Evolutionary conservation across 768 basidiomycete genomes (phyloP).

Genomic region (Neoboletus magnificus): DNA sequence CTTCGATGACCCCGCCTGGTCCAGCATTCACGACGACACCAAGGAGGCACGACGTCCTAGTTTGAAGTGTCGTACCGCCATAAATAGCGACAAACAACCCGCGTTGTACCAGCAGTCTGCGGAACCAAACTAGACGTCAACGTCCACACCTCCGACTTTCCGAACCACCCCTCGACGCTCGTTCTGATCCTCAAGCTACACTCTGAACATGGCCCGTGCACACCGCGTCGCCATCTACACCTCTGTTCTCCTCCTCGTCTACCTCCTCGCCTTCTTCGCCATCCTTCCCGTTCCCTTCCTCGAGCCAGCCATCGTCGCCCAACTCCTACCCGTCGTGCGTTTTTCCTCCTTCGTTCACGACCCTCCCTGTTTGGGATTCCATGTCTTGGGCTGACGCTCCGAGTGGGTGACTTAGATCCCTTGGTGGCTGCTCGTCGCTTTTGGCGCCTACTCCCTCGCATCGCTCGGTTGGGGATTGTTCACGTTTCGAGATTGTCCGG

Average conservation of each 20-base stretch:
- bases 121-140: too few relatives aligned
- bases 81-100: neutral
- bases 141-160: neutral
- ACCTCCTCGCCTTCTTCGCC: constrained; percentile 29
- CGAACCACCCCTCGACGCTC: neutral
- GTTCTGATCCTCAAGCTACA: neutral
- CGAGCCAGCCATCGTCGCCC: neutral
- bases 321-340: constrained; percentile 18
- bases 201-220: constrained; percentile 58
- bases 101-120: too few relatives aligned
- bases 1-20: too few relatives aligned
- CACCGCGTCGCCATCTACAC: constrained; percentile 48
- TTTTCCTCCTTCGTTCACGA: neutral
- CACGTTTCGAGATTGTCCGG: constrained; percentile 74
- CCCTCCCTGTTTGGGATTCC: neutral
- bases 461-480: constrained; percentile 74
- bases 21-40: too few relatives aligned
- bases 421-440: constrained; percentile 79
- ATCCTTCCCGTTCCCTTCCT: constrained; percentile 17
- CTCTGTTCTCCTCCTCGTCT: constrained; percentile 43
- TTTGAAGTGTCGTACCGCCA: too few relatives aligned
- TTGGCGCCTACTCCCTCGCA: constrained; percentile 76
- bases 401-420: constrained; percentile 52
- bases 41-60: too few relatives aligned
- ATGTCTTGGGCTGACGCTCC: neutral